Base-by-base conservation (phyloP, 495 filamentous ascomycete species). In the Collariella sp. region DNA sequence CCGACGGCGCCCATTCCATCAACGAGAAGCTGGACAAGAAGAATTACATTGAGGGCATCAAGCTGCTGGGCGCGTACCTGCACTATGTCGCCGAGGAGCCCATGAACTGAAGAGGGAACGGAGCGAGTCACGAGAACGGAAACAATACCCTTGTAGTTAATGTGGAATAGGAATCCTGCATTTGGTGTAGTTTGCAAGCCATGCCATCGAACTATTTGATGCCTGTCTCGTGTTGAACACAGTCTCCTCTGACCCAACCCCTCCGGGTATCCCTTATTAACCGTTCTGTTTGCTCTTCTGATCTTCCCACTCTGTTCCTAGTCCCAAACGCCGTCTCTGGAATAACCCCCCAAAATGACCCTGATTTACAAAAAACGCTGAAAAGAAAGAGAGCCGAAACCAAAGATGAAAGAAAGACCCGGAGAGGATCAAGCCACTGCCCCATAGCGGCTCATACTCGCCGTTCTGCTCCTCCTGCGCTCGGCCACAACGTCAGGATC, bases 1-100 rank as follows among this genome's bases (percentile, higher is more conserved):
- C 93, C 19, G 93, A 99, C 75, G 91, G 87, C 46, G 93, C 93
- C 22, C 93, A 99, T 72, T 91, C 86, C 31, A 87, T 95, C 68
- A 99, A 99, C 67, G 93, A 99, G 77, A 99, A 99, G 76, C 78
- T 99, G 38, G 93, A 99, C 70, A 86, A 83, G 77, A 81, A 79
- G 67, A 99, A 99, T 67, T 99, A 97, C 67, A 93, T 99, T 63
- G 90, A 97, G 75, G 93, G 93, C n/a, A 96, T 84, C 58, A 97
- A 97, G 77, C 69, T 97, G 44, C 69, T 97, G 46, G 93, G 93
- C 15, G 89, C 93, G 16, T 99, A 99, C 66, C 72, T 99, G 65
- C 93, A 97, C 74, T 96, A 95, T 63, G 90, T 95, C 51, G 89
- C 91, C 1, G 91, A 91, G 64, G 91, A 99, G 76, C 83, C 87